Base-by-base conservation (phyloP, 2,329 filamentous ascomycete genomes). In the Microsporum audouinii region DNA sequence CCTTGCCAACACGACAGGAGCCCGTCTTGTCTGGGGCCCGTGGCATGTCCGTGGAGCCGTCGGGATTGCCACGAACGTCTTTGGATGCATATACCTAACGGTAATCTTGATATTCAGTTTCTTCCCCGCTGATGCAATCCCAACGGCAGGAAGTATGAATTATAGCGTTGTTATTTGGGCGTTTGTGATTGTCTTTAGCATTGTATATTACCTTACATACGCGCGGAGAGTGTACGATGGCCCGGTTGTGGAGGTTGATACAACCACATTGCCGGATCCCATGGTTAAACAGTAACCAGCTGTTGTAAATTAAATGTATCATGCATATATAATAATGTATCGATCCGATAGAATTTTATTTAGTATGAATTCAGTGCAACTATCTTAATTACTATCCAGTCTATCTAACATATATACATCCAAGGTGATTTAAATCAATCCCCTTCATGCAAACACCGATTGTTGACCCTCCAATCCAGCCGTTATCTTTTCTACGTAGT, bases 141-240 rank as follows among this genome's bases (percentile, higher is more conserved):
- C 74, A 27, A 70, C 68, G 0, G 67, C 67, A 1, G 63, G 63
- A 36, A 71, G 71, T 39, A 75, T 75, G 72, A 76, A 76, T 58
- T 75, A 73, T 60, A 70, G 78, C 63, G 79, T 70, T 39, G 67
- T 78, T 36, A 70, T 80, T 34, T 77, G 77, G 60, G 68, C 68
- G 39, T 71, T 66, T 5, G 71, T 74, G 14, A 71, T 77, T 65
- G 47, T 72, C n/a, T 74, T 77, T 59, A 72, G 73, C 1, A 64
- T 73, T 6, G 64, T 69, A 7, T 77, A 75, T 63, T 79, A 77
- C 64, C 65, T 71, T 56, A 62, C 70, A 34, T 64, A 67, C 49
- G 70, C 69, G 4, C 64, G 68, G 53, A 65, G 68, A 29, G 62
- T 65, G 31, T 75, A 74, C 60, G 61, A 65, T 27, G 68, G 68